Base-by-base conservation (phyloP, 495 filamentous ascomycete genomes). In the Penicillium bialowiezense region DNA sequence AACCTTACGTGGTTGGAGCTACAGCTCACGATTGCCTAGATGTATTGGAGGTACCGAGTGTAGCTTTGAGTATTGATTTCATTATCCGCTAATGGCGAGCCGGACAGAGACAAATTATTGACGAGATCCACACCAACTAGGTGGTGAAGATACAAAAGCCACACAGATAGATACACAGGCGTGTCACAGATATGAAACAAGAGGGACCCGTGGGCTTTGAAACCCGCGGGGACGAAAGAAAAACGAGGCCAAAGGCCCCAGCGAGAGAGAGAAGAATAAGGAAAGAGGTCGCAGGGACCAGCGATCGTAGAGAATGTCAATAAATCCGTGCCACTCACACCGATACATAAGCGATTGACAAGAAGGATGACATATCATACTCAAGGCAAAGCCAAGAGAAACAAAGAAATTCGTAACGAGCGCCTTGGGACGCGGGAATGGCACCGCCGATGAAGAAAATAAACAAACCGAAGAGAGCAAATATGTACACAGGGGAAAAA, bases 331-430 rank as follows among this genome's bases (percentile, higher is more conserved):
- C 44, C 47, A 44, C 50, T 58, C 53, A 61, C 57, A 67, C 64
- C 52, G 55, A 58, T 59, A 62, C 63, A 69, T 65, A 40, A 71
- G 69, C 20, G 67, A 72, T 64, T 50, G 65, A 68, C 65, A 60
- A 59, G 61, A 69, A 71, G 44, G 39, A 45, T 41, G 38, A 60
- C 53, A 68, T 55, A 44, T 65, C 65, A 50, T 68, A 65, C 67
- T 66, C 70, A 62, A 60, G 66, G 66, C 42, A 50, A 55, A 13
- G 58, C 55, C 48, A 54, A 56, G 46, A 42, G 55, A 54, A 59
- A 41, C 63, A 69, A 73, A 70, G 65, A 69, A 53, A 73, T 70
- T 73, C 70, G 68, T 73, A 65, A 71, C 55, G 48, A 60, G 58
- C 50, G 64, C 63, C 67, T n/a, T 46, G 28, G 51, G 42, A 31